phyloP scores from a whole-genome alignment of 441 rosid genomes.

The Pelargonium fulgidum region DNA sequence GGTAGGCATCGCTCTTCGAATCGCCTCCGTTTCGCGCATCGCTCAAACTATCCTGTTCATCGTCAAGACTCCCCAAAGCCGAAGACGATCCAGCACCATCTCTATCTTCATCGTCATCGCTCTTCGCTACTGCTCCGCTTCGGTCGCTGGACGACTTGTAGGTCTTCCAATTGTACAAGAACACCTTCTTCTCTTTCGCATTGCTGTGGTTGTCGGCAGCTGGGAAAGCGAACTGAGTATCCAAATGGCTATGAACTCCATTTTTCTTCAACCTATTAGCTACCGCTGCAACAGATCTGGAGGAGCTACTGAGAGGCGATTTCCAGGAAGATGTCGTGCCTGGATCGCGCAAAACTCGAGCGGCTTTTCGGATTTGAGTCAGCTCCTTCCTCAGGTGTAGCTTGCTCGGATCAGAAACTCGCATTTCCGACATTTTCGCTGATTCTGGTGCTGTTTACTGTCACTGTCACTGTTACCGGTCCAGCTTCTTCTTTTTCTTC shows the following conservation, averaged over 20 bases:
- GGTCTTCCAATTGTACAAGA: slow-evolving; percentile 76
- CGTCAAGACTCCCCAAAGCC: slow-evolving; percentile 43
- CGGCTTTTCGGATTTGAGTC: slow-evolving; percentile 81
- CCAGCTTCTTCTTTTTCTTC: background rate
- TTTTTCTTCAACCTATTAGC: background rate
- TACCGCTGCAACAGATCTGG: slow-evolving; percentile 53
- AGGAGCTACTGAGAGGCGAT: slow-evolving; percentile 54
- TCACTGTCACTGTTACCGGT: no score
- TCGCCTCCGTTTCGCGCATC: slow-evolving; percentile 62
- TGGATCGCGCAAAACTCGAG: slow-evolving; percentile 79
- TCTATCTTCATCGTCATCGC: slow-evolving; percentile 23
- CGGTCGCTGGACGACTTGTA: slow-evolving; percentile 55
- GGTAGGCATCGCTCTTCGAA: slow-evolving; percentile 46
- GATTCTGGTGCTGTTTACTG: no score
- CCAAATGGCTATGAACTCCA: slow-evolving; percentile 18
- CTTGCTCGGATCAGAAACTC: slow-evolving; percentile 66
- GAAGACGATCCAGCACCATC: slow-evolving; percentile 42
- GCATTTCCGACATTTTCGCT: slow-evolving; percentile 43
- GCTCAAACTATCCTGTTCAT: slow-evolving; percentile 43
- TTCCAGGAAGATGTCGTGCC: slow-evolving; percentile 86
- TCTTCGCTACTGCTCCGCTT: slow-evolving; percentile 32
- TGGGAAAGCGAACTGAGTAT: slow-evolving; percentile 31
- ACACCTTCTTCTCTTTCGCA: slow-evolving; percentile 51
- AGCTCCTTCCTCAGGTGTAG: slow-evolving; percentile 66
- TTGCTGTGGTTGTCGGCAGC: slow-evolving; percentile 24